phyloP scores from a whole-genome alignment of 768 basidiomycete genomes.

The Leccinum olivaceopallidum region DNA sequence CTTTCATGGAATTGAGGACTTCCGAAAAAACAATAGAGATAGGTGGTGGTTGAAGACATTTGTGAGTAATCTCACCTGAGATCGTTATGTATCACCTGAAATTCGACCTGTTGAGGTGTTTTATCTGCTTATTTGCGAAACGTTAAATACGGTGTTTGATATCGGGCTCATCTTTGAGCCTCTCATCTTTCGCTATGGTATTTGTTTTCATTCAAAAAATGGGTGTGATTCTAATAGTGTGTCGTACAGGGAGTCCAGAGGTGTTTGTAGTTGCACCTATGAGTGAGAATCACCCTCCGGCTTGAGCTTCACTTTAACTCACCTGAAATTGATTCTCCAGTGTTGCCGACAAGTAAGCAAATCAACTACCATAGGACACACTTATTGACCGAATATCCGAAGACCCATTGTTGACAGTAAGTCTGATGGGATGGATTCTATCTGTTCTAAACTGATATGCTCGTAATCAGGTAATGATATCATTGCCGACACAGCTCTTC shows the following conservation, averaged over 20 bases:
- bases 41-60: conserved; percentile 45
- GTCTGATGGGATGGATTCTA: background rate
- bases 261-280: background rate
- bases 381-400: background rate
- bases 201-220: background rate
- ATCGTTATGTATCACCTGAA: background rate
- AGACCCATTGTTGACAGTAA: conserved; percentile 49
- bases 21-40: conserved; percentile 35
- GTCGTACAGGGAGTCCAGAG: conserved; percentile 27
- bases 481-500: conserved; percentile 46
- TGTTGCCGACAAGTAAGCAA: conserved; percentile 13
- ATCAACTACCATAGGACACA: background rate
- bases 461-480: conserved; percentile 43
- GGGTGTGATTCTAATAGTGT: conserved; percentile 10
- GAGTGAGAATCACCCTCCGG: conserved; percentile 6
- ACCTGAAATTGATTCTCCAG: conserved; percentile 4
- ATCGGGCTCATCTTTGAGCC: conserved; percentile 47
- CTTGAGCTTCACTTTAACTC: background rate
- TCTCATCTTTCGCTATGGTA: conserved; percentile 49
- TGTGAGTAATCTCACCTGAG: conserved; percentile 29
- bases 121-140: conserved; percentile 47
- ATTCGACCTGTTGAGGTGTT: conserved; percentile 33
- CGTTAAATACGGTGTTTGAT: conserved; percentile 46
- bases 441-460: background rate
- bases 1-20: background rate